These are phyloP conservation scores for Hypholoma fasciculare DNA, from an alignment of 768 basidiomycete species.

Conservation along the genomic window DNA sequence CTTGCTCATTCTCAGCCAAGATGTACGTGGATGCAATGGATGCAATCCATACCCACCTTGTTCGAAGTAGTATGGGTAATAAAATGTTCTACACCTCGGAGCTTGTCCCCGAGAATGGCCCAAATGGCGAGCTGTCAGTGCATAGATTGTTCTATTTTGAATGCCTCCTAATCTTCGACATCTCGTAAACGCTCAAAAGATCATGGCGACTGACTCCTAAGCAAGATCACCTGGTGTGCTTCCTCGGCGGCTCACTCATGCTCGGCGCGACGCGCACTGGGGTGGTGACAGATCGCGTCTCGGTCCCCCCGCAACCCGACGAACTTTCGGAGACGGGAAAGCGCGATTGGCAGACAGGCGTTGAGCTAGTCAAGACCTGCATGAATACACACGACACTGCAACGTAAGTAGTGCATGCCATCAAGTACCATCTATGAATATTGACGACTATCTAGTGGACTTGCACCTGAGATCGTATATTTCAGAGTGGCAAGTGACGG, in stretches of 20 bases:
- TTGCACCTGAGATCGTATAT: slow-evolving; percentile 88
- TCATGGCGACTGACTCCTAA: slow-evolving; percentile 79
- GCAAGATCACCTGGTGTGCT: slow-evolving; percentile 96
- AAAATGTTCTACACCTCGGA: slow-evolving; percentile 81
- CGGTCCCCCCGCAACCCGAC: slow-evolving; percentile 63
- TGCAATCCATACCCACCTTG: slow-evolving; percentile 73
- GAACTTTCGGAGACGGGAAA: slow-evolving; percentile 61
- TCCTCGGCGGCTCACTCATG: slow-evolving; percentile 90
- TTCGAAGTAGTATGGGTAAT: slow-evolving; percentile 59
- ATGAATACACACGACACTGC: slow-evolving; percentile 82
- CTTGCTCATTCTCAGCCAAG: slow-evolving; percentile 33
- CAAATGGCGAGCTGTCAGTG: slow-evolving; percentile 38
- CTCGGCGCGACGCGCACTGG: slow-evolving; percentile 80
- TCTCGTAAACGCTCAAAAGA: slow-evolving; percentile 30
- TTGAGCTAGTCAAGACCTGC: slow-evolving; percentile 84
- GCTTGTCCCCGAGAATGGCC: slow-evolving; percentile 58
- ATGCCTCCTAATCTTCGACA: background rate
- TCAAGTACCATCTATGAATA: background rate
- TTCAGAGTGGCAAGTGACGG: slow-evolving; percentile 69
- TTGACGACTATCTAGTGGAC: slow-evolving; percentile 50
- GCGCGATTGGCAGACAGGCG: slow-evolving; percentile 83
- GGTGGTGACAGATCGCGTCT: slow-evolving; percentile 50
- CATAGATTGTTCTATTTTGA: background rate
- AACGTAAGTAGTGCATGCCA: slow-evolving; percentile 54
- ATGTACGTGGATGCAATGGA: slow-evolving; percentile 91